Base-by-base conservation (phyloP, 179 eudicot genomes). In the Gypsophila paniculata region DNA sequence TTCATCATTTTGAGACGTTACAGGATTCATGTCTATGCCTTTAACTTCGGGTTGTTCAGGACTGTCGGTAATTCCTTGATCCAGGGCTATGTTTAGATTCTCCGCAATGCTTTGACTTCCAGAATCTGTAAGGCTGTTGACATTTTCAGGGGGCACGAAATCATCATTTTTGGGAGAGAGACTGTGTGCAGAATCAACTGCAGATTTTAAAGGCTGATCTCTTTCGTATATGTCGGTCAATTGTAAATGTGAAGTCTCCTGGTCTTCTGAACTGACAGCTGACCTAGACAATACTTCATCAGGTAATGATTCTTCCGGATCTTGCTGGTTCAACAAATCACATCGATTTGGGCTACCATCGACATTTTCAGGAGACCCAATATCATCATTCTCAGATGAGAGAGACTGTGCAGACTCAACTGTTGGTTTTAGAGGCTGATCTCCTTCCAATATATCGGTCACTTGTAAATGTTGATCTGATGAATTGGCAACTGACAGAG, bases 291-390 rank as follows among this genome's bases (percentile, higher is more conserved):
- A 7, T 14, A 61, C 72, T 46, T 71, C 69, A 68, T 48, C 63
- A 11, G 55, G 68, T 22, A 36, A 76, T 15, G 74, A 49, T 68
- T 70, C 67, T 55, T 73, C 72, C 42, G 74, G 58, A 39, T 6
- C 69, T 69, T 65, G 70, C 29, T 48, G 61, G 25, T 32, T 48
- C 36, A 22, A 49, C 55, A 59, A 51, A 69, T 72, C 75, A 75
- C 26, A 64, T 58, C 60, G 72, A 55, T 69, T 69, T 54, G 62
- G 60, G 54, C 68, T 68, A 42, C 46, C 11, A 42, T 12, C 15
- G 8, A 44, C 49, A 46, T 69, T 26, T 62, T 42, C 34, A 39
- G 49, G 39, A 69, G 54, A 54, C 61, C 25, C 42, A 26, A 22
- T 62, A 10, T 67, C 74, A 58, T 76, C 57, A 11, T 21, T 67